Percentiles rank a stretch among this genome's conserved stretches.
Evolutionary conservation across 225 moss, liverwort and hornwort species (phyloP).

Genomic region (Straminergon stramineum): DNA sequence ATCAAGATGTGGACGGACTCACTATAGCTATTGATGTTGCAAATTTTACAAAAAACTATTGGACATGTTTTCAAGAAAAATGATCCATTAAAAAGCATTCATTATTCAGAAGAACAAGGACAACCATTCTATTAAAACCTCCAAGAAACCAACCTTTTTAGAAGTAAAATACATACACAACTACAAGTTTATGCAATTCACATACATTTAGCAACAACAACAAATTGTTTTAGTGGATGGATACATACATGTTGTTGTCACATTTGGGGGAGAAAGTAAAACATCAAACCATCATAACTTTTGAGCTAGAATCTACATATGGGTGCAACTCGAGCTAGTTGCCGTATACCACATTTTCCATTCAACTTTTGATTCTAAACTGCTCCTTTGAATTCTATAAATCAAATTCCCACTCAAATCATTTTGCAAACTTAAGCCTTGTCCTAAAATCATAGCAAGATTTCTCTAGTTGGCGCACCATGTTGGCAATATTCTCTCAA

Average conservation of each 20-base stretch:
- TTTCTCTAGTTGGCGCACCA: background rate
- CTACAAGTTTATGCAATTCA: rapidly evolving
- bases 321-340: background rate
- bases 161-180: background rate
- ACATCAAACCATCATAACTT: rapidly evolving
- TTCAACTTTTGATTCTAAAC: background rate
- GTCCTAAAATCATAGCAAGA: rapidly evolving
- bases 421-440: rapidly evolving
- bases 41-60: background rate
- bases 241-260: rapidly evolving
- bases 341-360: rapidly evolving
- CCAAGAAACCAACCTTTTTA: background rate
- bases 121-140: rapidly evolving
- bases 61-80: background rate
- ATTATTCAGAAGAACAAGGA: background rate
- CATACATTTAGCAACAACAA: background rate
- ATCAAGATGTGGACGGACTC: too few relatives aligned
- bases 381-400: background rate
- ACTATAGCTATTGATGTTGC: too few relatives aligned
- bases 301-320: background rate
- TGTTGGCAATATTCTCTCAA: rapidly evolving
- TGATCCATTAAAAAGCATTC: background rate
- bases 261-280: background rate
- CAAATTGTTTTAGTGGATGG: background rate
- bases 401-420: background rate